Conservation (phyloP, 441 rosid genomes). For the Cnidoscolus chayamansa region DNA sequence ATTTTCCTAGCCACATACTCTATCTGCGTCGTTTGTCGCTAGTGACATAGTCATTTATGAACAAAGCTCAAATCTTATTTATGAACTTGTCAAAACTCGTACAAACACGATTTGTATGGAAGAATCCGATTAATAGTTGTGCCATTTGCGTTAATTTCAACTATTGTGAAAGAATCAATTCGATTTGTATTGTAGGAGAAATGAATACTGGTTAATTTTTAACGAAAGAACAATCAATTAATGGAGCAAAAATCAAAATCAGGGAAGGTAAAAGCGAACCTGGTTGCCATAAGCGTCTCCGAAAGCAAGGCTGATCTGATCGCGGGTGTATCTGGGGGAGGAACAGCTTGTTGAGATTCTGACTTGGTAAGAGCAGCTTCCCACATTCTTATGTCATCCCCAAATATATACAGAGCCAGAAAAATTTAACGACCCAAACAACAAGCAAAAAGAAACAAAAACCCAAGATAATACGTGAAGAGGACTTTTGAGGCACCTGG, state of each 20-base stretch:
- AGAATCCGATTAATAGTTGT: no score
- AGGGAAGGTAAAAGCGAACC: constrained; percentile 34
- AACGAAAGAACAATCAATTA: neutral
- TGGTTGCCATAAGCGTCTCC: constrained; percentile 85
- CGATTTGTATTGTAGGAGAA: no score
- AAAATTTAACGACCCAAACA: neutral
- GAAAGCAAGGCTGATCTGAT: constrained; percentile 63
- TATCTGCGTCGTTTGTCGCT: no score
- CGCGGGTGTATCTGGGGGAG: constrained; percentile 54
- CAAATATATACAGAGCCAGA: neutral
- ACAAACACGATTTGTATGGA: no score
- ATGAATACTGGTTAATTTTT: neutral
- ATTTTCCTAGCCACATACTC: no score
- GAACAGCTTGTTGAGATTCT: constrained; percentile 60
- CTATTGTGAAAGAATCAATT: no score
- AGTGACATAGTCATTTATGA: neutral
- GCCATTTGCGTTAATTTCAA: no score
- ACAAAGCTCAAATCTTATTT: neutral
- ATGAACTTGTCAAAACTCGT: no score
- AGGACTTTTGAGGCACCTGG: constrained; percentile 37
- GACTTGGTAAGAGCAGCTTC: constrained; percentile 60
- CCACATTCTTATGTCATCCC: constrained; percentile 31
- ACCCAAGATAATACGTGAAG: no score
- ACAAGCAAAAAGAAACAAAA: no score
- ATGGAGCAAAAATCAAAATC: neutral